phyloP scores from a whole-genome alignment of 331 rosid species.

The Pyracantha coccinea region DNA sequence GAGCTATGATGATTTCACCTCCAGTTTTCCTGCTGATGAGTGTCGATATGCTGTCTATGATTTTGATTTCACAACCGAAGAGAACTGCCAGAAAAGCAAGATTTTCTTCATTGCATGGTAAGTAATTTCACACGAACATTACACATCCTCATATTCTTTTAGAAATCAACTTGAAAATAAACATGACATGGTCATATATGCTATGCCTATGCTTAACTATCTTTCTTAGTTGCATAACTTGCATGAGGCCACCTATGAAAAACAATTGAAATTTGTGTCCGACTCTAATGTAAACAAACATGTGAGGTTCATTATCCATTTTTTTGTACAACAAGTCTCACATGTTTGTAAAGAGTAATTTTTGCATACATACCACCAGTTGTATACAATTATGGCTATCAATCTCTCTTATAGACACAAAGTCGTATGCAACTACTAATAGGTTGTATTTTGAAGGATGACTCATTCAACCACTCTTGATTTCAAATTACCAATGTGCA shows the following conservation, averaged over 20 bases:
- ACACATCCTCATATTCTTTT: background rate
- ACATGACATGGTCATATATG: background rate
- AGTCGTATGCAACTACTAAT: background rate
- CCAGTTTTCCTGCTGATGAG: conserved; percentile 73
- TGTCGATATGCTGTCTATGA: conserved; percentile 88
- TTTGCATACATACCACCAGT: background rate
- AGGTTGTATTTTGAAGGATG: background rate
- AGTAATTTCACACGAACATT: background rate
- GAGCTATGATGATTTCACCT: conserved; percentile 54
- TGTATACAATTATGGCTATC: background rate
- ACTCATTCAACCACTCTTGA: background rate
- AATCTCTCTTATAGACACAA: background rate
- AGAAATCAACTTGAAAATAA: background rate
- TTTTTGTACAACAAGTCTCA: background rate
- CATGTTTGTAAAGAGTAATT: background rate
- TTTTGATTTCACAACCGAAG: conserved; percentile 65
- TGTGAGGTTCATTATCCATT: background rate
- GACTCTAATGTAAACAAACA: no score
- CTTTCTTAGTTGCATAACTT: background rate
- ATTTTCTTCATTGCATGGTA: conserved; percentile 90
- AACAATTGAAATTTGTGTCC: no score
- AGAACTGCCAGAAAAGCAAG: conserved; percentile 94
- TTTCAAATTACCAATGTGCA: background rate
- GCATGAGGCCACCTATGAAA: no score
- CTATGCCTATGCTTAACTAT: background rate